Evolutionary conservation across 2,329 filamentous ascomycete species (phyloP).

Genomic region (Parasarocladium wereldwijsianum): DNA sequence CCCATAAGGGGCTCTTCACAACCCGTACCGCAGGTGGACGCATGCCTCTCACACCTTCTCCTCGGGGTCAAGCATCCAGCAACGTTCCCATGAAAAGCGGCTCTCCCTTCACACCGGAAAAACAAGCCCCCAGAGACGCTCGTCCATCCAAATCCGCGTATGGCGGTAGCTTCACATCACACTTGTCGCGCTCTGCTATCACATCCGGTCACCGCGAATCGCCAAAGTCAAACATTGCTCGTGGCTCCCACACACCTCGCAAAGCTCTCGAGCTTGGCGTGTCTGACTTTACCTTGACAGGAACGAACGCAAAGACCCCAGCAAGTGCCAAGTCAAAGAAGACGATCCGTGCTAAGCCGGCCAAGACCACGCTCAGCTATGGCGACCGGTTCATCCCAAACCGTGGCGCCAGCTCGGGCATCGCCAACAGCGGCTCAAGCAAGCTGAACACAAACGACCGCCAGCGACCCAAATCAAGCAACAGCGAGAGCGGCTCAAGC

Average conservation of each 20-base stretch:
- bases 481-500: constrained; percentile 58
- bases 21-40: constrained; percentile 87
- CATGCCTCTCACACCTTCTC: constrained; percentile 88
- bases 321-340: constrained; percentile 42
- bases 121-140: constrained; percentile 33
- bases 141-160: constrained; percentile 59
- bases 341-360: constrained; percentile 38
- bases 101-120: constrained; percentile 68
- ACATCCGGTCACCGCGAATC: constrained; percentile 57
- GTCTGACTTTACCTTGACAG: constrained; percentile 82
- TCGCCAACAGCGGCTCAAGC: constrained; percentile 64
- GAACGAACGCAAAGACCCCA: constrained; percentile 54
- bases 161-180: constrained; percentile 62
- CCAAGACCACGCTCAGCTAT: constrained; percentile 70
- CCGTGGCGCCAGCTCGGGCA: constrained; percentile 75
- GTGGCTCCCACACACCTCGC: constrained; percentile 58
- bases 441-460: constrained; percentile 65
- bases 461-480: constrained; percentile 60
- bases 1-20: constrained; percentile 84
- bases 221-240: constrained; percentile 91
- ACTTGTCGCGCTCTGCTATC: constrained; percentile 52
- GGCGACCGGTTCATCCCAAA: constrained; percentile 96
- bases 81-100: constrained; percentile 39
- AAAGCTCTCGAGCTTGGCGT: constrained; percentile 76
- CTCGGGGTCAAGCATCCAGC: constrained; percentile 47